Percentiles rank a stretch among this genome's conserved stretches.
Conservation (phyloP, 495 filamentous ascomycete species). For the Penicillium turbatum region DNA sequence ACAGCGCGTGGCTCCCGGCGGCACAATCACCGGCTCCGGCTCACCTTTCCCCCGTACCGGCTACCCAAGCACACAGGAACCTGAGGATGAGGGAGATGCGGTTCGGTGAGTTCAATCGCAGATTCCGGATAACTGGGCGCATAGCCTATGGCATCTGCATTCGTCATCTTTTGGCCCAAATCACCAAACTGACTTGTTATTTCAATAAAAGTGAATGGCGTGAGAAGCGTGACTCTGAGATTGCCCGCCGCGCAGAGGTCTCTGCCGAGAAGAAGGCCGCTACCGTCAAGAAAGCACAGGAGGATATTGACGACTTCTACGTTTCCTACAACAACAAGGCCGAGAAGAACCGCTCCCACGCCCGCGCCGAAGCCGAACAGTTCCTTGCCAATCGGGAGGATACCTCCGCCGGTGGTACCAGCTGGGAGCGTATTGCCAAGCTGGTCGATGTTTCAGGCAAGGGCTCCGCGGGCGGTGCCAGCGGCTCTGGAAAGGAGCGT, state of each 20-base stretch:
- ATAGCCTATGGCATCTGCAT: neutral
- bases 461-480: conserved; percentile 75
- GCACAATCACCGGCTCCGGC: conserved; percentile 79
- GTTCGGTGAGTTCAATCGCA: conserved; percentile 52
- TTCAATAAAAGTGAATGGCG: conserved; percentile 69
- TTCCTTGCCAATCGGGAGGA: conserved; percentile 86
- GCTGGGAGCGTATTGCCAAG: conserved; percentile 98
- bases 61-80: conserved; percentile 44
- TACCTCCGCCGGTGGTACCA: conserved; percentile 87
- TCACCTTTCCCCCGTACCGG: conserved; percentile 63
- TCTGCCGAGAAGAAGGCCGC: conserved; percentile 72
- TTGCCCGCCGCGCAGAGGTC: conserved; percentile 71
- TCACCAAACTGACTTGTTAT: conserved; percentile 1
- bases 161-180: neutral
- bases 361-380: conserved; percentile 87
- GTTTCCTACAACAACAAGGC: conserved; percentile 98
- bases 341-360: conserved; percentile 82
- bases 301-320: conserved; percentile 97
- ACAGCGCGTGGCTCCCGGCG: conserved; percentile 74
- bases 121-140: conserved; percentile 5
- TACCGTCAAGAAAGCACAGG: conserved; percentile 78
- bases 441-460: conserved; percentile 95
- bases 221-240: conserved; percentile 72
- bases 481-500: conserved; percentile 85
- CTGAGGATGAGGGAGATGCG: conserved; percentile 81